These are phyloP conservation scores for Seminavis robusta DNA, from an alignment of 108 stramenopile species.

Conservation along the genomic window DNA sequence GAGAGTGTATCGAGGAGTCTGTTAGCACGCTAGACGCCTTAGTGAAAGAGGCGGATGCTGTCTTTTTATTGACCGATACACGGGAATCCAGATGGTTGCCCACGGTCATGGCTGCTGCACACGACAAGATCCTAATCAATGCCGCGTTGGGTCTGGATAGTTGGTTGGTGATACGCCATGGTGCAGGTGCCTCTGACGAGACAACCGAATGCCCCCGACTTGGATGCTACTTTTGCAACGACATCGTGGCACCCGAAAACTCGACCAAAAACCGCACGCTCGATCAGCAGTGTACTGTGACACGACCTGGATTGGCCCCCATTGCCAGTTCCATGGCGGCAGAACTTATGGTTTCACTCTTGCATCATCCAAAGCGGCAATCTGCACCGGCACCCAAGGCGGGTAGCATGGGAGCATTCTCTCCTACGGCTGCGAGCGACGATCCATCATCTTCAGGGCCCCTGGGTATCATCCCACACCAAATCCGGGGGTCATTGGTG, in stretches of 20 bases:
- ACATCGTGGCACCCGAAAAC: constrained; percentile 96
- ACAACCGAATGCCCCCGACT: constrained; percentile 33
- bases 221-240: constrained; percentile 99
- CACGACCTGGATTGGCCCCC: constrained; percentile 96
- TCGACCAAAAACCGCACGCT: constrained; percentile 93
- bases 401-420: constrained; percentile 16
- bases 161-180: constrained; percentile 98
- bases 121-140: constrained; percentile 88
- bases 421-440: constrained; percentile 40
- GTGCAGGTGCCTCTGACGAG: constrained; percentile 26
- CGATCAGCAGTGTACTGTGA: constrained; percentile 99
- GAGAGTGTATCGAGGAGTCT: constrained; percentile 51
- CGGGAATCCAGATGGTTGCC: constrained; percentile 98
- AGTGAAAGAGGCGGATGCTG: constrained; percentile 85
- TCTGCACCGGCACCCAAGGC: constrained; percentile 41
- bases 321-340: constrained; percentile 94
- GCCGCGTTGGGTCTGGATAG: constrained; percentile 96
- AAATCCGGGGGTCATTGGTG: constrained; percentile 91
- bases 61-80: constrained; percentile 95
- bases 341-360: constrained; percentile 90
- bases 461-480: constrained; percentile 85
- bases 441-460: constrained; percentile 29
- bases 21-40: constrained; percentile 65
- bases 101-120: constrained; percentile 90
- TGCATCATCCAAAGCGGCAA: constrained; percentile 83